phyloP scores from a whole-genome alignment of 2,329 filamentous ascomycete genomes.

The Epichloe bromicola region DNA sequence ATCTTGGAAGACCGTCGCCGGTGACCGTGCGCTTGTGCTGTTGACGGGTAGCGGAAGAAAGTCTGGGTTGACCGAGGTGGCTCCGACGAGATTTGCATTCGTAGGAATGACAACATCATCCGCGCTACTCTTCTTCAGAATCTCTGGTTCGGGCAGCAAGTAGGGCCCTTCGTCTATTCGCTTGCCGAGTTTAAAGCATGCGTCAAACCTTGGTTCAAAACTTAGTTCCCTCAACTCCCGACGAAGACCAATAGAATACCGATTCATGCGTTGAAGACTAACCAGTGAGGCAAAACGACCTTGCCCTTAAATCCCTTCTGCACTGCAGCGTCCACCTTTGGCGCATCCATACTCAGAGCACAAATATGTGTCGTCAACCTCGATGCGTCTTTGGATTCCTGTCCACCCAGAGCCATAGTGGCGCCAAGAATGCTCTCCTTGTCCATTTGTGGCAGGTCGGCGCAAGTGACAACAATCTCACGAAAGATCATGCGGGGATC shows the following conservation, averaged over 20 bases:
- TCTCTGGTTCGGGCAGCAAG: slow-evolving; percentile 70
- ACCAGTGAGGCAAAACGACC: slow-evolving; percentile 91
- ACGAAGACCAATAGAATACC: neutral
- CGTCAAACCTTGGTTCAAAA: slow-evolving; percentile 61
- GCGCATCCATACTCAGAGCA: slow-evolving; percentile 61
- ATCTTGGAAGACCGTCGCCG: slow-evolving; percentile 61
- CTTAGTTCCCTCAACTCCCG: neutral
- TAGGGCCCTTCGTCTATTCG: slow-evolving; percentile 85
- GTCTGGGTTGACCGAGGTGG: slow-evolving; percentile 38
- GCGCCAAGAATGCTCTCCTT: slow-evolving; percentile 87
- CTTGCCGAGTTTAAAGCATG: slow-evolving; percentile 85
- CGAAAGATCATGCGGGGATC: slow-evolving; percentile 86
- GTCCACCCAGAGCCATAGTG: slow-evolving; percentile 77
- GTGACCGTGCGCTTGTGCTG: slow-evolving; percentile 29
- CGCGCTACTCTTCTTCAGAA: slow-evolving; percentile 48
- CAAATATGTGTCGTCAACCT: slow-evolving; percentile 80
- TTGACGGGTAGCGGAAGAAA: slow-evolving; percentile 30
- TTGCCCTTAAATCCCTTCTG: slow-evolving; percentile 59
- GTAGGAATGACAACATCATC: slow-evolving; percentile 42
- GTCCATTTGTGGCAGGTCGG: slow-evolving; percentile 72
- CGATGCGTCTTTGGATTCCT: slow-evolving; percentile 59
- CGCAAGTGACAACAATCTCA: slow-evolving; percentile 69
- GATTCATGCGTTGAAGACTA: slow-evolving; percentile 13
- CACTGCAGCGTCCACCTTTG: slow-evolving; percentile 51
- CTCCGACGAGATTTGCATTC: slow-evolving; percentile 53